Evolutionary conservation across 169 alveolate species (phyloP).

Genomic region (Plasmodium malariae): DNA sequence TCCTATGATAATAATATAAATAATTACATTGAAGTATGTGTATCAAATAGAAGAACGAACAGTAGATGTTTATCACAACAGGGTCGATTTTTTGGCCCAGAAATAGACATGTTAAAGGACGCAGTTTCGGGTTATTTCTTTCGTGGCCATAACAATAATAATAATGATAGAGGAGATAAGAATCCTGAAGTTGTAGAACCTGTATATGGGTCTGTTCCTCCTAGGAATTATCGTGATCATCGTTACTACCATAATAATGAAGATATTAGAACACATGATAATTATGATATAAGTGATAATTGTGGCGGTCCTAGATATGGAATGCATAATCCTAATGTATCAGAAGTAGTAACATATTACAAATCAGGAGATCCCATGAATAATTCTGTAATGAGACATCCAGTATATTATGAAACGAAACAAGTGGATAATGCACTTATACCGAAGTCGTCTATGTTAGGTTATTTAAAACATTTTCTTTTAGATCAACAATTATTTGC

Average conservation of each 20-base stretch:
- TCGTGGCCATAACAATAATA: not conserved
- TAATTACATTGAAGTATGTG: not conserved
- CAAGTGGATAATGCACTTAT: not conserved
- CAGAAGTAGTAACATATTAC: conserved; percentile 30
- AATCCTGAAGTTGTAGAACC: conserved; percentile 35
- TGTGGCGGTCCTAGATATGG: no score
- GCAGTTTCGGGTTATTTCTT: conserved; percentile 6
- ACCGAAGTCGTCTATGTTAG: conserved; percentile 6
- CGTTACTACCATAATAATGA: not conserved
- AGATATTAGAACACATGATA: conserved; percentile 20
- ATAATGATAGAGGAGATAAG: not conserved
- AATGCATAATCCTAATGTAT: not conserved
- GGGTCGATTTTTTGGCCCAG: conserved; percentile 8
- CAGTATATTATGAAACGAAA: not conserved
- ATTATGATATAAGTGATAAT: conserved; percentile 17
- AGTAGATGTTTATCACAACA: conserved; percentile 7
- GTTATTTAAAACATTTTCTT: conserved; percentile 6
- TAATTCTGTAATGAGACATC: not conserved
- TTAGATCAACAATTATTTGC: conserved; percentile 16
- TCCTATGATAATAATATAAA: not conserved
- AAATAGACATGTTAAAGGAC: conserved; percentile 7
- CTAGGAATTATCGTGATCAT: conserved; percentile 1
- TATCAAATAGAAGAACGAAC: not conserved
- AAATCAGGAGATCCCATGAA: not conserved
- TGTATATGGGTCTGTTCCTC: conserved; percentile 2